Base-by-base conservation (phyloP, 371 early-diverging fungal genomes). In the Dinochytrium kinnereticum region DNA sequence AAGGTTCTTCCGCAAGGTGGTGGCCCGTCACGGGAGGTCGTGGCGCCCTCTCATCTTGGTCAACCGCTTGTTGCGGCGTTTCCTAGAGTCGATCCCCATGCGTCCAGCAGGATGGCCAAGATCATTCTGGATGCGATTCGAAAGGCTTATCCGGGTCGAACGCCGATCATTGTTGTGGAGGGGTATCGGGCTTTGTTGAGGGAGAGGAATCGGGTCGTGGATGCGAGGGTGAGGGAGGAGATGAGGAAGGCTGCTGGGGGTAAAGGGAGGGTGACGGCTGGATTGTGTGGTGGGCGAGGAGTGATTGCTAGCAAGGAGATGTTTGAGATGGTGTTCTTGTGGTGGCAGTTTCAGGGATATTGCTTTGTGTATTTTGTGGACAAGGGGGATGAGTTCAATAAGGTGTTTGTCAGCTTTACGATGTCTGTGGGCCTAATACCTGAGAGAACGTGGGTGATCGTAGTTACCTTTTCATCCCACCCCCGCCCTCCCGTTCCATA, bases 351-450 rank as follows among this genome's bases (percentile, higher is more conserved):
- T 69, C 59, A 65, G 38, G 70, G 64, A 7, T 68, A 59, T 28
- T 64, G 73, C 37, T 70, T 68, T 64, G 71, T 84, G 2, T 82
- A 84, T 40, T n/a, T 34, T 10, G 36, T 88, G 5, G 79, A 80
- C 28, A 82, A 83, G 53, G 77, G 75, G 19, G 86, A 83, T 10
- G 91, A 91, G 51, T 72, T 89, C 0, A 83, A 82, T 0, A 83
- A 84, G 30, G 81, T 82, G 78, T 75, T 91, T 15, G 74, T 82
- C 19, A 83, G 81, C 59, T 78, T 90, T n/a, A 90, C 91, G 0
- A 83, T 83, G 28, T 86, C 91, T 75, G 81, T 92, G n/a, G 87
- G 85, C 0, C 65, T 82, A 37, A 75, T 85, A 1, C 84, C 88
- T 30, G 90, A 91, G 71, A 44, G 76, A 78, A 86, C 81, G 89